Evolutionary conservation across 371 early-diverging fungal genomes (phyloP), one percentile per base, ranked within the genome.

Genomic region (Mucor velutinosus): DNA sequence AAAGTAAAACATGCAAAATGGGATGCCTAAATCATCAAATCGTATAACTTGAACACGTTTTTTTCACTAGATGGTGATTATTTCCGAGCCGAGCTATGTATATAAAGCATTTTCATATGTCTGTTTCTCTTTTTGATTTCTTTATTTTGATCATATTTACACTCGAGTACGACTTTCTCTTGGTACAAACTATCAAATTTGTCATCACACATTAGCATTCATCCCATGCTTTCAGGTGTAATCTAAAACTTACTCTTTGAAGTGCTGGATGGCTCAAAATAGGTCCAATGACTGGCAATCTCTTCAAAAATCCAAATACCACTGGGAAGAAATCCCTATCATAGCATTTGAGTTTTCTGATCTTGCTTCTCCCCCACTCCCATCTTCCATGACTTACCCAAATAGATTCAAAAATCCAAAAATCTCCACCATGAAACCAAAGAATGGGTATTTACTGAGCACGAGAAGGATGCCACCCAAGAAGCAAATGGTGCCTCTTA

Each of bases 351-450:
- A 61, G 32, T 56, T 55, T 19, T 30, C 27, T 55, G 27, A 37
- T 37, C 51, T 30, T 37, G 30, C 6, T 8, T 8, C 33, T 7
- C 33, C 8, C 33, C 8, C 33, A 7, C 7, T 33, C 33, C n/a
- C 55, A 21, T 51, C 62, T 43, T n/a, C 55, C 14, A 14, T 17
- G 15, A 23, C 80, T 60, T 87, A 94, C 94, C 98, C 99, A 86
- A 98, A 98, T 57, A 98, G 79, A 76, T 98, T 97, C 60, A 97
- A 81, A 70, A 98, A 96, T 0, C 98, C 99, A 86, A 97, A 94
- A 4, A 91, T 72, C 77, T 98, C 97, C 55, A 97, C 82, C 43
- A 88, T 32, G 64, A 98, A 92, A n/a, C 99, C 98, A 58, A 94
- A 67, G n/a, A 95, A 76, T 37, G 97, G 92, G 89, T 92, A 93